These are phyloP conservation scores for Acephala macrosclerotiorum DNA, from an alignment of 2,329 filamentous ascomycete genomes.

Conservation along the genomic window DNA sequence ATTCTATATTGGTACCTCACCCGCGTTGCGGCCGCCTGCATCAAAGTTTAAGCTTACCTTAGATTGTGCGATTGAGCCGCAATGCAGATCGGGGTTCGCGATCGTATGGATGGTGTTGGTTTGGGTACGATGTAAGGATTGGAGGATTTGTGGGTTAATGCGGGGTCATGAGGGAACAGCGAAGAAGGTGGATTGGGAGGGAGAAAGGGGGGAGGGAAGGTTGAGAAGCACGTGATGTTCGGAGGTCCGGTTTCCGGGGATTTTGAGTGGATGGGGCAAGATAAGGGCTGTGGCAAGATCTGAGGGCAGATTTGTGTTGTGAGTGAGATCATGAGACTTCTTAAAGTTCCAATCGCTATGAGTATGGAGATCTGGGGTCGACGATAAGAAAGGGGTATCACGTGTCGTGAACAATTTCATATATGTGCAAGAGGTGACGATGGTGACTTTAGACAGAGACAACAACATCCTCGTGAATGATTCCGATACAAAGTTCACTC, in stretches of 20 bases:
- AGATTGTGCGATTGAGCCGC: not conserved
- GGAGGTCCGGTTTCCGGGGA: not conserved
- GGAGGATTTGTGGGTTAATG: not conserved
- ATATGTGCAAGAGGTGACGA: no score
- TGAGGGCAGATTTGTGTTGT: not conserved
- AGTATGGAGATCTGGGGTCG: not conserved
- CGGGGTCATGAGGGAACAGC: not conserved
- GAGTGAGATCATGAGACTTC: not conserved
- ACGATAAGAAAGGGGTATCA: not conserved
- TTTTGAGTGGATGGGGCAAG: no score
- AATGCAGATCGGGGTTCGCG: not conserved
- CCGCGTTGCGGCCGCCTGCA: not conserved
- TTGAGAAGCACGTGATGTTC: not conserved
- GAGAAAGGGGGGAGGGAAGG: not conserved
- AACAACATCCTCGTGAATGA: no score
- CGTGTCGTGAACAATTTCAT: no score
- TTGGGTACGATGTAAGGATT: not conserved
- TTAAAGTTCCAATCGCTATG: not conserved
- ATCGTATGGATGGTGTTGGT: not conserved
- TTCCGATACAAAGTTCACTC: no score
- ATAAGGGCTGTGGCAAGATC: not conserved
- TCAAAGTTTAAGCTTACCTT: not conserved
- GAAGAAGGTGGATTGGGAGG: not conserved
- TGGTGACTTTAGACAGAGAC: no score
- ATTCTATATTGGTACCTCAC: not conserved